Evolutionary conservation across 2,329 filamentous ascomycete species (phyloP), one percentile per base, ranked within the genome.

Genomic region (Lanzia echinophila): DNA sequence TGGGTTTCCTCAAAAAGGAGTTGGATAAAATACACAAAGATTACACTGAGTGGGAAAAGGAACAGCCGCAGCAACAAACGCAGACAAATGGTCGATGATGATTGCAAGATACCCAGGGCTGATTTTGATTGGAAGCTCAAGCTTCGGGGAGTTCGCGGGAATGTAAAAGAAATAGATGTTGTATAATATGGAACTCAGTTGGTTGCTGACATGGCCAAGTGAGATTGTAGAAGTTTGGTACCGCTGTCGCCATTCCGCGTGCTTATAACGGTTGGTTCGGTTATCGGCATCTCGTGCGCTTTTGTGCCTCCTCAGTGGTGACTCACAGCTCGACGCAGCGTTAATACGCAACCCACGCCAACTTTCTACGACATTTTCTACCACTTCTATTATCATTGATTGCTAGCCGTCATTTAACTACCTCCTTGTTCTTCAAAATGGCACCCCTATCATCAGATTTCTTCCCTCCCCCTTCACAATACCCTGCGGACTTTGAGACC

Each of bases 1-100:
- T 94, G 33, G 76, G 80, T 65, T 86, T 91, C 67, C 74, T 95
- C 58, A 87, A 84, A 70, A 85, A 84, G 59, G 79, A 81, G 69
- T 61, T 82, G 34, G 75, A 75, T 51, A 71, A 74, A 46, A 77
- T 81, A 46, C 73, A 74, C 59, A 73, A 74, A 60, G 76, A 80
- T 53, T 82, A 76, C 60, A 69, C 70, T 7, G 75, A 76, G 50
- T 82, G 78, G 77, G 73, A 80, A 55, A 69, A 69, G 48, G 63
- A 70, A 42, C 67, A 71, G 45, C 58, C 63, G 8, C 55, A 41
- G 32, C 38, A 49, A 39, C 38, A 34, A 39, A 32, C 38, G 32
- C 42, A 33, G 31, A 45, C 39, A 50, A 54, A 34, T 28, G 51
- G 45, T 24, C 44, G 45, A 49, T 53, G 51, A 53, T 41, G 47